Evolutionary conservation across 2,329 filamentous ascomycete genomes (phyloP), one percentile per base, ranked within the genome.

Genomic region (Hypoxylon sp.): DNA sequence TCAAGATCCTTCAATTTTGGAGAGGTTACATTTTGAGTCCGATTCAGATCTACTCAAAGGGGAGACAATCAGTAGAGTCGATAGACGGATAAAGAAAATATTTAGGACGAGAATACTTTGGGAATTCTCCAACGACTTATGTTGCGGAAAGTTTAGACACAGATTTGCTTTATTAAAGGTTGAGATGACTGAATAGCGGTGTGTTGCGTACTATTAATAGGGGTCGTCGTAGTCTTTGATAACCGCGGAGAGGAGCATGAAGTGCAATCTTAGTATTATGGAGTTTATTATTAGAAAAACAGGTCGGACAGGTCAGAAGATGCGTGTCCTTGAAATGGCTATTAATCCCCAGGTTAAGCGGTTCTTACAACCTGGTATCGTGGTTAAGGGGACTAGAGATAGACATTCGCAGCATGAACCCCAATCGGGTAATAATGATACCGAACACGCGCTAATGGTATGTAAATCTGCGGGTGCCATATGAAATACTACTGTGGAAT

Each of bases 341-440:
- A 27, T 27, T 27, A 27, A 27, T n/a, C 25, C 25, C 25, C 6
- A 27, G 3, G 3, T 32, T 32, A n/a, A n/a, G n/a, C n/a, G n/a
- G 6, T 39, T 16, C 14, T 6, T 16, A 16, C 5, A 16, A 16
- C 11, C 34, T 21, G 25, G 37, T 54, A 19, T 54, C 11, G 37
- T 7, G n/a, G 9, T 8, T 30, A 5, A 16, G 6, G 14, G 3
- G 12, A 16, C 16, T 43, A 30, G 41, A 55, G 3, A 16, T 45
- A 30, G 41, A 55, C 7, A 16, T 45, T 55, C 52, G 39, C 52
- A 46, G 8, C 16, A 55, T 45, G n/a, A 46, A 43, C 16, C 52
- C 27, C n/a, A 9, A 45, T 55, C 32, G 14, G 52, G 37, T 25
- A 54, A 54, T 43, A 11, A 54, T 16, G 25, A 9, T n/a, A n/a